Evolutionary conservation across 257 asterid genomes (phyloP).

Genomic region (Nicotiana tomentosiformis): DNA sequence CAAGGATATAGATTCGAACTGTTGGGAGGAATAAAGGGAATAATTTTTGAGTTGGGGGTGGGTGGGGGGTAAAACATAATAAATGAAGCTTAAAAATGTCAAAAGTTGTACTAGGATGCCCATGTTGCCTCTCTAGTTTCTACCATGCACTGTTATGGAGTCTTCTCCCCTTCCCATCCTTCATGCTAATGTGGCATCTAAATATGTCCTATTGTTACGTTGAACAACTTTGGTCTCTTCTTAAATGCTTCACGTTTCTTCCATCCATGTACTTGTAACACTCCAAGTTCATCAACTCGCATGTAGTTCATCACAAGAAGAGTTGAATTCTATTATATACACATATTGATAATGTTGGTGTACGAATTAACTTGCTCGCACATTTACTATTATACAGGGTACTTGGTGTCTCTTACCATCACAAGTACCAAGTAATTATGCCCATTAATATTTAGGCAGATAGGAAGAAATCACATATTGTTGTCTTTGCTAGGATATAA

Average conservation of each 20-base stretch:
- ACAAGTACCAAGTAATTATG: neutral
- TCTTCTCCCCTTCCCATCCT: neutral
- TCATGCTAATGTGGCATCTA: neutral
- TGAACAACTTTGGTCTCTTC: neutral
- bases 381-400: neutral
- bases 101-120: neutral
- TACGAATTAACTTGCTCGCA: neutral
- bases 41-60: neutral
- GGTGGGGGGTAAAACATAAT: neutral
- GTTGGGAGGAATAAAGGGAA: neutral
- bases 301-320: neutral
- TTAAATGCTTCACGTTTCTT: constrained; percentile 6
- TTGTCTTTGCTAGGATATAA: neutral
- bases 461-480: neutral
- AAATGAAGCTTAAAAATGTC: neutral
- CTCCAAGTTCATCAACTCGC: neutral
- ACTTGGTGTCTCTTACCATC: neutral
- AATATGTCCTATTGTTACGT: neutral
- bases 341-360: too few relatives aligned
- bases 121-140: neutral
- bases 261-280: neutral
- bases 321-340: neutral
- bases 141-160: constrained; percentile 1
- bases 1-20: neutral
- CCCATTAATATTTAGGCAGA: neutral